phyloP scores from a whole-genome alignment of 768 basidiomycete species.

The Hypsizygus marmoreus region DNA sequence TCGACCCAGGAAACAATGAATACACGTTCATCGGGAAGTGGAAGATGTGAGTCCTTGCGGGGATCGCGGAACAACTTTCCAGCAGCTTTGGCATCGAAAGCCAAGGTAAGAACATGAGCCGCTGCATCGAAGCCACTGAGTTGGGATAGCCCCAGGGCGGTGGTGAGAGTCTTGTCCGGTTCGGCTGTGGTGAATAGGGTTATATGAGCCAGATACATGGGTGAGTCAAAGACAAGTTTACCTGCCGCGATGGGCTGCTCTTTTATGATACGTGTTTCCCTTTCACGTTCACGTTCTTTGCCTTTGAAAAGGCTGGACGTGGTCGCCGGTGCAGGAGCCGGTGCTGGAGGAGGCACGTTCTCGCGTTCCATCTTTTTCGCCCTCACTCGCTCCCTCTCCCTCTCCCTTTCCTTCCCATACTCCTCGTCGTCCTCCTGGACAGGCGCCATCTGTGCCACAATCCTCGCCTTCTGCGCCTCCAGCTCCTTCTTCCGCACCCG shows the following conservation, averaged over 20 bases:
- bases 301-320: conserved; percentile 11
- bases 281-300: conserved; percentile 15
- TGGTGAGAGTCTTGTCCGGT: conserved; percentile 11
- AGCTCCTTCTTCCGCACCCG: conserved; percentile 67
- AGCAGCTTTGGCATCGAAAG: conserved; percentile 67
- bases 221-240: conserved; percentile 1
- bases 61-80: conserved; percentile 73
- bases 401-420: conserved; percentile 22
- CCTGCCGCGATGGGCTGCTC: conserved; percentile 8
- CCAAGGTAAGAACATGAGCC: conserved; percentile 46
- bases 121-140: conserved; percentile 71
- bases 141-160: conserved; percentile 23
- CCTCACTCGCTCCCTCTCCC: conserved; percentile 24
- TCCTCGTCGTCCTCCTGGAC: conserved; percentile 47
- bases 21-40: conserved; percentile 67
- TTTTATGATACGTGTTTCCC: conserved; percentile 8
- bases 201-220: not conserved
- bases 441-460: conserved; percentile 92
- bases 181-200: conserved; percentile 4
- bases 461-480: conserved; percentile 89
- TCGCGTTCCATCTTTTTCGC: conserved; percentile 23
- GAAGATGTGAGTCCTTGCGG: conserved; percentile 44
- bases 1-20: conserved; percentile 99
- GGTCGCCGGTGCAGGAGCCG: conserved; percentile 1
- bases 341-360: conserved; percentile 34